Evolutionary conservation across 345 rosid species (phyloP).

Genomic region (Eucalyptus microcorys): DNA sequence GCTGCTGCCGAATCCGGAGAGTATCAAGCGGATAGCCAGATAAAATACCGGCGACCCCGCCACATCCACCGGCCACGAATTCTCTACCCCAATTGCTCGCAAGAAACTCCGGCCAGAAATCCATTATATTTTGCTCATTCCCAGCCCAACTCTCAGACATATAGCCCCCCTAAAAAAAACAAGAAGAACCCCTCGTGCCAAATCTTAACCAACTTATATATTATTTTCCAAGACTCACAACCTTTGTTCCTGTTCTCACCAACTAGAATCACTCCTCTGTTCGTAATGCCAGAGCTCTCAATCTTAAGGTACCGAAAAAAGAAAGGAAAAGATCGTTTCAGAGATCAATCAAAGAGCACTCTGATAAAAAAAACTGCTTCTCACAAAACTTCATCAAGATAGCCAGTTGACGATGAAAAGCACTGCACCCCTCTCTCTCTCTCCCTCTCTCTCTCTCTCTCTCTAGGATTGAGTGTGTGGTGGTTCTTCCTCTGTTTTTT

Average conservation of each 20-base stretch:
- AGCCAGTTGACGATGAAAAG: background rate
- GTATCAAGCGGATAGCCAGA: slow-evolving; percentile 93
- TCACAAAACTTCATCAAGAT: background rate
- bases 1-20: slow-evolving; percentile 71
- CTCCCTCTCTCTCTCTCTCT: background rate
- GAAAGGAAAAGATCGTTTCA: background rate
- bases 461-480: background rate
- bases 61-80: slow-evolving; percentile 89
- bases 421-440: background rate
- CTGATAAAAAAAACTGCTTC: background rate
- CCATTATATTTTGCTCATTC: slow-evolving; percentile 23
- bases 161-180: background rate
- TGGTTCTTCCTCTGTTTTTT: background rate
- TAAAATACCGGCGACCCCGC: slow-evolving; percentile 84
- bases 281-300: background rate
- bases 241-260: background rate
- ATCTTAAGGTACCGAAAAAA: background rate
- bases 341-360: background rate
- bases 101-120: slow-evolving; percentile 90
- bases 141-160: background rate
- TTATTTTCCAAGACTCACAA: background rate
- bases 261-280: background rate
- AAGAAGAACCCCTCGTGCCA: background rate
- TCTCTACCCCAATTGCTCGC: slow-evolving; percentile 82
- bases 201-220: background rate